phyloP scores from a whole-genome alignment of 805 yeast species.

The Candida fluviatilis region DNA sequence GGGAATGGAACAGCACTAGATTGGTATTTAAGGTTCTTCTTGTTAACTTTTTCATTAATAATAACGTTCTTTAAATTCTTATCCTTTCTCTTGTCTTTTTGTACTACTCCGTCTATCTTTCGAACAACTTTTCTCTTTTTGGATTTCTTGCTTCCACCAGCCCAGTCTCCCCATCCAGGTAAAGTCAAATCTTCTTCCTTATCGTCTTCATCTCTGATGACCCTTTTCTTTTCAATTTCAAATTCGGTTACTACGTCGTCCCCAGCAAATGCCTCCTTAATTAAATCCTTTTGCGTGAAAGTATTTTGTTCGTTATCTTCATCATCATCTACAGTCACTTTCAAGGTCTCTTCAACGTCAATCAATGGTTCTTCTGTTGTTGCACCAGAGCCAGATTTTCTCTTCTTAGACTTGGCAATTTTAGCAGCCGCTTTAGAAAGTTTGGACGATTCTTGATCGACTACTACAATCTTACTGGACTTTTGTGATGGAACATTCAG shows the following conservation, averaged over 20 bases:
- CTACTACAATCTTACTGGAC: constrained; percentile 24
- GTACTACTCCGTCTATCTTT: constrained; percentile 72
- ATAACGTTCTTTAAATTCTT: constrained; percentile 75
- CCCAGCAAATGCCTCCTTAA: constrained; percentile 93
- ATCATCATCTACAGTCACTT: constrained; percentile 28
- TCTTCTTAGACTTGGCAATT: constrained; percentile 33
- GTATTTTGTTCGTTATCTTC: constrained; percentile 22
- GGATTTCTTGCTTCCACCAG: constrained; percentile 51
- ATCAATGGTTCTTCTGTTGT: constrained; percentile 34
- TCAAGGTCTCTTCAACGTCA: constrained; percentile 52
- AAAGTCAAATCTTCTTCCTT: constrained; percentile 78
- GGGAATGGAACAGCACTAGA: constrained; percentile 94
- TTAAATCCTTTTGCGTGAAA: constrained; percentile 78
- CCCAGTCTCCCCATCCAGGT: constrained; percentile 99
- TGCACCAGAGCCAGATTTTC: constrained; percentile 12
- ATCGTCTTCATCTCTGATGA: constrained; percentile 76
- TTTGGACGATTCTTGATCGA: constrained; percentile 36
- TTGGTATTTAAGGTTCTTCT: constrained; percentile 80
- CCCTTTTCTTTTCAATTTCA: constrained; percentile 66
- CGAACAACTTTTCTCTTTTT: constrained; percentile 60
- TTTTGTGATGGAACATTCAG: constrained; percentile 18
- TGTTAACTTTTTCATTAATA: constrained; percentile 81
- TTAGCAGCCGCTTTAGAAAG: constrained; percentile 38
- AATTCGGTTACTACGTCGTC: constrained; percentile 89
- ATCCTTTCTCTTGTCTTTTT: constrained; percentile 71